These are phyloP conservation scores for Gynostemma pentaphyllum DNA, from an alignment of 306 rosid species.

Conservation along the genomic window DNA sequence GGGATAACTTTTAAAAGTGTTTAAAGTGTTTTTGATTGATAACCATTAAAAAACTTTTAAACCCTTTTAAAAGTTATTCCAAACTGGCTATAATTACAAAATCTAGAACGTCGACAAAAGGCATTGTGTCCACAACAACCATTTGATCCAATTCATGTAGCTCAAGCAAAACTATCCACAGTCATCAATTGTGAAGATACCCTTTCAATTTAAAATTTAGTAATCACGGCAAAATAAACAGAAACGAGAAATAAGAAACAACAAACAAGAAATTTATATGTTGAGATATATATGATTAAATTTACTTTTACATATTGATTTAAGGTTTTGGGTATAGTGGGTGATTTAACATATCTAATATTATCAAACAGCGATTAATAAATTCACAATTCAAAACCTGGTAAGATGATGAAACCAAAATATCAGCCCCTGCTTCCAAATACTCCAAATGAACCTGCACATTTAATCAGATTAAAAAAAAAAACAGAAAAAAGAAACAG, in stretches of 20 bases:
- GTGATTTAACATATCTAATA: no score
- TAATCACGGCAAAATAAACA: no score
- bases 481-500: neutral
- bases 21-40: no score
- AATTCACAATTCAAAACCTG: constrained; percentile 39
- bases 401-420: constrained; percentile 80
- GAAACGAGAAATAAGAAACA: no score
- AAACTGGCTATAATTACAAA: neutral
- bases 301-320: no score
- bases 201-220: neutral
- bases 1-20: no score
- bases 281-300: no score
- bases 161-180: neutral
- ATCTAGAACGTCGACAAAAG: neutral
- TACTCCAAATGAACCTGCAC: constrained; percentile 71
- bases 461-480: neutral
- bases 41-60: no score
- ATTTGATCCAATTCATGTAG: neutral
- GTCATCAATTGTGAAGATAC: neutral
- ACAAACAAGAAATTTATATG: no score
- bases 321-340: no score
- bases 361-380: no score
- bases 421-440: constrained; percentile 74
- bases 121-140: neutral
- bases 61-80: no score